A percentile compares a stretch with the other conserved stretches of the same genome.
Evolutionary conservation across 2,329 filamentous ascomycete genomes (phyloP).

Genomic region (Aureobasidium namibiae): DNA sequence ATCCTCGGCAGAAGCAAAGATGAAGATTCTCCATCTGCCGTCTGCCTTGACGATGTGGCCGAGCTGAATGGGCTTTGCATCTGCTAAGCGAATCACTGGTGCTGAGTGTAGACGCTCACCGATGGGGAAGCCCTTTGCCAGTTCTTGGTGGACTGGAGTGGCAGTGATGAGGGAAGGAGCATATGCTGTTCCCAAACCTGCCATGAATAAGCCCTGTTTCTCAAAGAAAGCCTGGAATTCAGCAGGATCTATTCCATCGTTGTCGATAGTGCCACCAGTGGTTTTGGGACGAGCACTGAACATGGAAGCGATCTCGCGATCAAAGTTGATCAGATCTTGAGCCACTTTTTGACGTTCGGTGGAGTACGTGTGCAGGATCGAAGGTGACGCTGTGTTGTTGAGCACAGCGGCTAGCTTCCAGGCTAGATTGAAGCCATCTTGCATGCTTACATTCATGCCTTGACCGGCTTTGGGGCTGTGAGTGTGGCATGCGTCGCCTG

Average conservation of each 20-base stretch:
- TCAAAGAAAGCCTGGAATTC: conserved; percentile 16
- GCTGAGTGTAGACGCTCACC: conserved; percentile 46
- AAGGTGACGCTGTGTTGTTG: conserved; percentile 30
- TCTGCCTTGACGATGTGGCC: conserved; percentile 43
- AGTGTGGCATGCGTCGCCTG: conserved; percentile 35
- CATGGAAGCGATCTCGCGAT: conserved; percentile 28
- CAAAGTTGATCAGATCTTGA: conserved; percentile 37
- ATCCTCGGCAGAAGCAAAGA: conserved; percentile 37
- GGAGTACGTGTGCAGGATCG: conserved; percentile 34
- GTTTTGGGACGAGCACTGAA: conserved; percentile 16
- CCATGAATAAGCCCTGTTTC: conserved; percentile 21
- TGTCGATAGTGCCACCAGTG: neutral
- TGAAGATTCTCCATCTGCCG: conserved; percentile 44
- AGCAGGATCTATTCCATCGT: conserved; percentile 25
- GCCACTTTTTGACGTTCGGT: conserved; percentile 36
- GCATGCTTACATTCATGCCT: conserved; percentile 39
- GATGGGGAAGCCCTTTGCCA: conserved; percentile 32
- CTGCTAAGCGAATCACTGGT: conserved; percentile 52
- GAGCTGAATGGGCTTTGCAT: conserved; percentile 50
- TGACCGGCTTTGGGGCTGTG: conserved; percentile 37
- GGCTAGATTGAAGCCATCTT: conserved; percentile 36
- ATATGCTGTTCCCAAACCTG: conserved; percentile 51
- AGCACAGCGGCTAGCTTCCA: conserved; percentile 38
- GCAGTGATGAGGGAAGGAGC: conserved; percentile 38
- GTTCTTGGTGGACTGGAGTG: conserved; percentile 26